phyloP scores from a whole-genome alignment of 78 protist species.

The Chrysochromulina tobinii region DNA sequence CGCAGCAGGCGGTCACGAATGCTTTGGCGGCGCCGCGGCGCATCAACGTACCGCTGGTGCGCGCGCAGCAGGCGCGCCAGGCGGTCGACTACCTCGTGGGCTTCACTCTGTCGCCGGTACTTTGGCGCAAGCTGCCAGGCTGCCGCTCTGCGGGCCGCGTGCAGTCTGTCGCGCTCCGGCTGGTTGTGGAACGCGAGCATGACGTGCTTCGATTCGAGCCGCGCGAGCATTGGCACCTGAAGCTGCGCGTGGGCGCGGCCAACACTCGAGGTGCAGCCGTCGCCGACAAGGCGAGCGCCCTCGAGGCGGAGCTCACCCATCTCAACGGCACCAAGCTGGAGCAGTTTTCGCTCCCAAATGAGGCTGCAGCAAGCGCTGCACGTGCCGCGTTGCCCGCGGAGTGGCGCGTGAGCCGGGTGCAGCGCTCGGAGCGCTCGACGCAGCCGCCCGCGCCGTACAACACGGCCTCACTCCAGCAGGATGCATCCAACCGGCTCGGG shows the following conservation, averaged over 20 bases:
- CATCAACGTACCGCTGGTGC: conserved; percentile 34
- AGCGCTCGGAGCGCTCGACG: background rate
- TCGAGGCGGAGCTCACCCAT: background rate
- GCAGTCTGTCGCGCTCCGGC: conserved; percentile 20
- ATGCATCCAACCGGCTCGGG: background rate
- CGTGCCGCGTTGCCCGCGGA: background rate
- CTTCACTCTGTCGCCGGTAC: conserved; percentile 44
- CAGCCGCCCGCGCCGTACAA: conserved; percentile 31
- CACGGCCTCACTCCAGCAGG: conserved; percentile 48
- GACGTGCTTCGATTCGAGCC: background rate
- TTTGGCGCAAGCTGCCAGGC: conserved; percentile 32
- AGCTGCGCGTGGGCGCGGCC: background rate
- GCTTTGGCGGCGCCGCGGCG: conserved; percentile 4
- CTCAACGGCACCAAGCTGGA: background rate
- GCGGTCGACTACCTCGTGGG: conserved; percentile 30
- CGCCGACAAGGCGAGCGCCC: background rate
- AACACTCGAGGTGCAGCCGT: background rate
- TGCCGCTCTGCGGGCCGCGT: conserved; percentile 42
- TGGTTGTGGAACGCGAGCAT: background rate
- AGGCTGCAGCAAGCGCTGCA: no score
- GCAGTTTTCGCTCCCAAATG: no score
- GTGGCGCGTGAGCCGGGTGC: background rate
- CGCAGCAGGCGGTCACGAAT: background rate
- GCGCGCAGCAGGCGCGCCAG: conserved; percentile 32
- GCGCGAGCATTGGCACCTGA: background rate